Base-by-base conservation (phyloP, 169 alveolate genomes). In the Plasmodium sp. region DNA sequence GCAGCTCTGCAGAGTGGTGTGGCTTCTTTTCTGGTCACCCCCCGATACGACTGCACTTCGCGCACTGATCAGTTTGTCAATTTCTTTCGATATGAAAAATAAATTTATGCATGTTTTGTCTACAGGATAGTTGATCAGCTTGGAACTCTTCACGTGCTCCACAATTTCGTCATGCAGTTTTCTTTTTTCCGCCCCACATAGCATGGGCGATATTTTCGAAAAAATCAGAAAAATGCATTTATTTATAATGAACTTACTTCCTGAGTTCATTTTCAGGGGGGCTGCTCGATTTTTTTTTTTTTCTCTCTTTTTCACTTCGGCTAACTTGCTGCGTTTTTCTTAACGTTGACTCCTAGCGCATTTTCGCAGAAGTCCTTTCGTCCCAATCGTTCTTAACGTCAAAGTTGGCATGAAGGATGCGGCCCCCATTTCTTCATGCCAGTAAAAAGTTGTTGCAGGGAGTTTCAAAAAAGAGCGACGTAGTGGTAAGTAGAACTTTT, bases 61-160 rank as follows among this genome's bases (percentile, higher is more conserved):
- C 54, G 31, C 41, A 18, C 54, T 81, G 34, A 90, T 22, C 9
- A 90, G 77, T 18, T 71, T 81, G 14, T 80, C 56, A 58, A 90
- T 80, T 81, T 81, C 83, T 67, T 45, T 58, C 16, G 94, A 90
- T 36, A 74, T 80, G 71, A 16, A 81, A 27, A 18, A 90, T 67
- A 90, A 90, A 39, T 90, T 71, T 58, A 81, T 39, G 48, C 41
- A 62, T 67, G 71, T 81, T 81, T 43, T 79, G 56, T 90, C 91
- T 67, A 90, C 10, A 16, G 94, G 94, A 71, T 43, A 43, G 75
- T 34, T 80, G 51, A 90, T 81, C 41, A 90, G 71, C 72, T 81
- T 81, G 18, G 84, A 80, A 27, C 45, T 62, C 36, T 90, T 71
- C 41, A 58, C 91, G 36, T 71, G 31, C 36, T 80, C 74, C 73